These are phyloP conservation scores for Phytophthora fragariaefolia DNA, from an alignment of 352 stramenopile genomes.

Conservation along the genomic window DNA sequence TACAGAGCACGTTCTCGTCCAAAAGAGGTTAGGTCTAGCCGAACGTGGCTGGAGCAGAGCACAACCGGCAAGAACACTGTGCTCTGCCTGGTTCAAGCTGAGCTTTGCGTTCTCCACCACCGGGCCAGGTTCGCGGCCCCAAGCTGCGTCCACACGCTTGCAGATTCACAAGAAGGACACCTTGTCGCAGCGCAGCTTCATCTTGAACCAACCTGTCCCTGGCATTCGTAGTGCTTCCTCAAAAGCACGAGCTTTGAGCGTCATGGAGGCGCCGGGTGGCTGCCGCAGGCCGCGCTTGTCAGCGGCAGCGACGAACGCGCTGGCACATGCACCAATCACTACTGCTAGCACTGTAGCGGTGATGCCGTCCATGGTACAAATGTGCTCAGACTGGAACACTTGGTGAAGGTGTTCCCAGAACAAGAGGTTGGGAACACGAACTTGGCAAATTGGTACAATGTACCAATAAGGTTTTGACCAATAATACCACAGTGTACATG, in stretches of 20 bases:
- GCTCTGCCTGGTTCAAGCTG: not conserved
- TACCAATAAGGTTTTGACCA: not conserved
- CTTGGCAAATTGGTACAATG: not conserved
- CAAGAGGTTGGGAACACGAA: not conserved
- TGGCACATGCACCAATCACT: not conserved
- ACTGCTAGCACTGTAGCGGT: not conserved
- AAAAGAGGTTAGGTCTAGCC: not conserved
- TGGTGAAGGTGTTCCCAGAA: not conserved
- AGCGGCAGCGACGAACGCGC: not conserved
- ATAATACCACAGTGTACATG: not conserved
- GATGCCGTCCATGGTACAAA: not conserved
- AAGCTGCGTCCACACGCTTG: too few relatives aligned
- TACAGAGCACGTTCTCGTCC: not conserved
- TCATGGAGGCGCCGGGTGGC: too few relatives aligned
- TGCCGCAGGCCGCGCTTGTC: not conserved
- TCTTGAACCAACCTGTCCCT: too few relatives aligned
- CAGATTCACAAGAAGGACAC: too few relatives aligned
- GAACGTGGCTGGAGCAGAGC: slow-evolving; percentile 6
- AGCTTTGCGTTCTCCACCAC: not conserved
- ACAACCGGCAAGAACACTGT: not conserved
- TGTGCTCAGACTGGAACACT: not conserved
- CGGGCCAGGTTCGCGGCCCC: not conserved
- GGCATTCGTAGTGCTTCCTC: too few relatives aligned
- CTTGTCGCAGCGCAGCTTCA: too few relatives aligned
- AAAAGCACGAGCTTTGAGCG: too few relatives aligned